Evolutionary conservation across 2,329 filamentous ascomycete genomes (phyloP).

Genomic region (Grosmannia penicillata): DNA sequence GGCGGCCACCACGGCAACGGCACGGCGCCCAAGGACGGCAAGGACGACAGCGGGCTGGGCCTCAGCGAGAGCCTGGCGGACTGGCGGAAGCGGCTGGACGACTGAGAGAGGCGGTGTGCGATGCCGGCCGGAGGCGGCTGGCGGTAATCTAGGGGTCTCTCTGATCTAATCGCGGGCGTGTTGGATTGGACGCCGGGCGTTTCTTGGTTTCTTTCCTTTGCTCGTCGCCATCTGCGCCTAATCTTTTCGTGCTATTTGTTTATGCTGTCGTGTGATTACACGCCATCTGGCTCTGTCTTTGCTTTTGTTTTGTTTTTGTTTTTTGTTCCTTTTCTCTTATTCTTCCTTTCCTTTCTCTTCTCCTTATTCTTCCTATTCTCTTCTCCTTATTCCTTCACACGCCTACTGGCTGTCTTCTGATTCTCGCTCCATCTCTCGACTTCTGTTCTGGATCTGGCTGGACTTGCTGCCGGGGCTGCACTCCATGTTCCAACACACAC

Average conservation of each 20-base stretch:
- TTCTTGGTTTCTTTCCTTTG: not conserved
- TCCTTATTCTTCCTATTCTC: not conserved
- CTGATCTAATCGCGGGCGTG: no score
- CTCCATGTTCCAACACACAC: conserved; percentile 1
- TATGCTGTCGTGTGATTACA: no score
- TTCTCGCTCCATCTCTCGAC: conserved; percentile 1
- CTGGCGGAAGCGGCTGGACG: conserved; percentile 66
- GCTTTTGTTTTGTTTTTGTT: not conserved
- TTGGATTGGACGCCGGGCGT: not conserved
- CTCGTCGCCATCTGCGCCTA: not conserved
- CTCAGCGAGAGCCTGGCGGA: conserved; percentile 61
- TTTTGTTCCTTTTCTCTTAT: not conserved
- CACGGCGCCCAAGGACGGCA: conserved; percentile 16
- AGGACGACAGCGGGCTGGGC: conserved; percentile 28
- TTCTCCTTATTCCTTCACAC: not conserved
- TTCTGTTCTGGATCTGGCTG: conserved; percentile 1
- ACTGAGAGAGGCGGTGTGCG: conserved; percentile 1
- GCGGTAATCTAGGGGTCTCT: not conserved
- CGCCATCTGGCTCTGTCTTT: no score
- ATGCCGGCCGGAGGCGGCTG: no score
- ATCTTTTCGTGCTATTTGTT: not conserved
- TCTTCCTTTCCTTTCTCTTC: not conserved
- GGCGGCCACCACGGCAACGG: conserved; percentile 3
- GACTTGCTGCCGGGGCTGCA: not conserved
- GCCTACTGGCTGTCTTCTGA: not conserved